Conservation (phyloP, 2,329 filamentous ascomycete genomes). For the Aspergillus bombycis region DNA sequence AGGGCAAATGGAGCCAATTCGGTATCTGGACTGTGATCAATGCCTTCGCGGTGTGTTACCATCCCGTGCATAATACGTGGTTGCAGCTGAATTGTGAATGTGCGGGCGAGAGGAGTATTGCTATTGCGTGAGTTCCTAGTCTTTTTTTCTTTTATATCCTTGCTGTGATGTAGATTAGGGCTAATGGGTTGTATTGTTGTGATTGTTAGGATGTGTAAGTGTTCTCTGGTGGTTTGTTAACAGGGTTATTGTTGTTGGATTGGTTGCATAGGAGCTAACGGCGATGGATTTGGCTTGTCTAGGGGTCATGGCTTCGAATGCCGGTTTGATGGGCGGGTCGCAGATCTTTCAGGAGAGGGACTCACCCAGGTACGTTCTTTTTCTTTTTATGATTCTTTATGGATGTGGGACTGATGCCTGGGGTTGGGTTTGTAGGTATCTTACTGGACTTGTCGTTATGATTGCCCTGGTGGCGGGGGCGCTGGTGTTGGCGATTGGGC, state of each 20-base stretch:
- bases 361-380: conserved; percentile 39
- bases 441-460: conserved; percentile 49
- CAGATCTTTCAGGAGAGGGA: conserved; percentile 53
- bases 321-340: conserved; percentile 55
- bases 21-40: conserved; percentile 58
- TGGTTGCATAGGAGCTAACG: too few relatives aligned
- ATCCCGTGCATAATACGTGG: conserved; percentile 59
- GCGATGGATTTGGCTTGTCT: too few relatives aligned
- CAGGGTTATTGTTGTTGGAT: too few relatives aligned
- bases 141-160: too few relatives aligned
- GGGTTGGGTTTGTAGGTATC: conserved; percentile 37
- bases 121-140: conserved; percentile 46
- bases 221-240: background rate
- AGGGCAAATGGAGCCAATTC: conserved; percentile 53
- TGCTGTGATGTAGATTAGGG: background rate
- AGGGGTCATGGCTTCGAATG: conserved; percentile 55
- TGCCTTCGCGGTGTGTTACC: conserved; percentile 56
- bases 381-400: background rate
- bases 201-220: conserved; percentile 34
- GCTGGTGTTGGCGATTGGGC: background rate
- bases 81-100: conserved; percentile 56
- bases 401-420: background rate
- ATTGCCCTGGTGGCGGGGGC: conserved; percentile 45
- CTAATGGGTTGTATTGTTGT: background rate
- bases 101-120: conserved; percentile 52